Percentiles rank a stretch among this genome's conserved stretches.
phyloP scores from a whole-genome alignment of 2,329 filamentous ascomycete genomes.

The Sporothrix protearum region DNA sequence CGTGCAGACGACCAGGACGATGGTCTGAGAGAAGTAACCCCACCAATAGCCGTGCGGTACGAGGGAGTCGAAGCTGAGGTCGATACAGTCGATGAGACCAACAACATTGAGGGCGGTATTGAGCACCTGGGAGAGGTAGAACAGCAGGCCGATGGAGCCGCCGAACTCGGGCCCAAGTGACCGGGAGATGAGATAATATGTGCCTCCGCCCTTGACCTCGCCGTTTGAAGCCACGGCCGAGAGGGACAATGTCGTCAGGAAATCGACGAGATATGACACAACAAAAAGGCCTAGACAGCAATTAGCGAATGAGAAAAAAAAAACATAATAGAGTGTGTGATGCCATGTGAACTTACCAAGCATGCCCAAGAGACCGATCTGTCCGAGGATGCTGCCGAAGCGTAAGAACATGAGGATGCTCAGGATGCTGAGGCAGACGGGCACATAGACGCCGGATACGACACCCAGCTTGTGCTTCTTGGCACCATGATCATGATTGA shows the following conservation, averaged over 20 bases:
- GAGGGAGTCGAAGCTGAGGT: constrained; percentile 65
- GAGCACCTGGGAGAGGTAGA: constrained; percentile 85
- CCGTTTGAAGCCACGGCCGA: constrained; percentile 89
- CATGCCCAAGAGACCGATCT: constrained; percentile 75
- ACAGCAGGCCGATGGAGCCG: constrained; percentile 80
- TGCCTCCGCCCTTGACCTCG: constrained; percentile 80
- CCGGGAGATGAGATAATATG: constrained; percentile 84
- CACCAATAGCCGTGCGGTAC: constrained; percentile 72
- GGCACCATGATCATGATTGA: constrained; percentile 26
- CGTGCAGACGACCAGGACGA: constrained; percentile 68
- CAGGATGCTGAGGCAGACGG: constrained; percentile 82
- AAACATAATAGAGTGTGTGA: background rate
- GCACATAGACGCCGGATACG: constrained; percentile 78
- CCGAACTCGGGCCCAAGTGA: constrained; percentile 85
- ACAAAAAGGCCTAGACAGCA: constrained; percentile 60
- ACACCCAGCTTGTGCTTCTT: constrained; percentile 65
- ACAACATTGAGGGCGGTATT: constrained; percentile 87
- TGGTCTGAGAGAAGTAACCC: constrained; percentile 70
- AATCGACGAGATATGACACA: constrained; percentile 72
- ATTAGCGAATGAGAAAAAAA: constrained; percentile 2
- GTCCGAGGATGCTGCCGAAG: constrained; percentile 79
- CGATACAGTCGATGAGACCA: constrained; percentile 77
- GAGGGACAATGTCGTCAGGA: constrained; percentile 80
- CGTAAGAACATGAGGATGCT: constrained; percentile 91
- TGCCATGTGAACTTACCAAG: constrained; percentile 56